phyloP scores from a whole-genome alignment of 495 filamentous ascomycete species.

The Aspergillus campestris region DNA sequence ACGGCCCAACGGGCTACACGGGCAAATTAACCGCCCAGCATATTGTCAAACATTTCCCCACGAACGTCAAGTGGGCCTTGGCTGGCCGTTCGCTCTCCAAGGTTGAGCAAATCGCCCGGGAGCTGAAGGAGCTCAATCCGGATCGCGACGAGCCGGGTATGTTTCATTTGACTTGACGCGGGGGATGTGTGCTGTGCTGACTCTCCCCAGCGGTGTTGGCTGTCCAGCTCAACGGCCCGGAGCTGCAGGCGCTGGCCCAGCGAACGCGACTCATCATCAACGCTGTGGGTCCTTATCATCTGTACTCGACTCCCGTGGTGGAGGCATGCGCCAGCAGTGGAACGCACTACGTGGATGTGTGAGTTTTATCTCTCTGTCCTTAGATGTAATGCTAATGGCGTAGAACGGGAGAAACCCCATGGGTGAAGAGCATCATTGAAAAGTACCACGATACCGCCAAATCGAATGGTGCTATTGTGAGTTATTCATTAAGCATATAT shows the following conservation, averaged over 20 bases:
- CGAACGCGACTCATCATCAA: slow-evolving; percentile 75
- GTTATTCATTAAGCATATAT: slow-evolving; percentile 7
- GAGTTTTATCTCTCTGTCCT: slow-evolving; percentile 8
- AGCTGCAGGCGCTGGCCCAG: slow-evolving; percentile 57
- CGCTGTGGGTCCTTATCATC: slow-evolving; percentile 75
- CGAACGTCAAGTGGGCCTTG: slow-evolving; percentile 80
- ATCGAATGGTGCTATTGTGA: slow-evolving; percentile 61
- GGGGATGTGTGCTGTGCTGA: too few species aligned
- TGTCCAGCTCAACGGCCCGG: slow-evolving; percentile 52
- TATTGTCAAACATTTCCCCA: slow-evolving; percentile 65
- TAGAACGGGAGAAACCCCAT: slow-evolving; percentile 78
- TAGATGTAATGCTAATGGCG: background rate
- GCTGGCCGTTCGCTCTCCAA: slow-evolving; percentile 73
- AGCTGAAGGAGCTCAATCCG: slow-evolving; percentile 56
- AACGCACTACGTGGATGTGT: slow-evolving; percentile 84
- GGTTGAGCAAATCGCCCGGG: slow-evolving; percentile 56
- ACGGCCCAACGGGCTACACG: slow-evolving; percentile 85
- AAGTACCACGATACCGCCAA: slow-evolving; percentile 73
- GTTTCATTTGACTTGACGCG: background rate
- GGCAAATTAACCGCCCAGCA: slow-evolving; percentile 71
- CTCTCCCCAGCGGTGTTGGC: slow-evolving; percentile 47
- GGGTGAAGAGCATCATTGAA: slow-evolving; percentile 67
- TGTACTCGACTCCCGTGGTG: slow-evolving; percentile 72
- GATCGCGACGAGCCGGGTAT: slow-evolving; percentile 63
- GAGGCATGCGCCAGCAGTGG: slow-evolving; percentile 82